Base-by-base conservation (phyloP, 176 grass and related monocot genomes). In the Cocos nucifera region DNA sequence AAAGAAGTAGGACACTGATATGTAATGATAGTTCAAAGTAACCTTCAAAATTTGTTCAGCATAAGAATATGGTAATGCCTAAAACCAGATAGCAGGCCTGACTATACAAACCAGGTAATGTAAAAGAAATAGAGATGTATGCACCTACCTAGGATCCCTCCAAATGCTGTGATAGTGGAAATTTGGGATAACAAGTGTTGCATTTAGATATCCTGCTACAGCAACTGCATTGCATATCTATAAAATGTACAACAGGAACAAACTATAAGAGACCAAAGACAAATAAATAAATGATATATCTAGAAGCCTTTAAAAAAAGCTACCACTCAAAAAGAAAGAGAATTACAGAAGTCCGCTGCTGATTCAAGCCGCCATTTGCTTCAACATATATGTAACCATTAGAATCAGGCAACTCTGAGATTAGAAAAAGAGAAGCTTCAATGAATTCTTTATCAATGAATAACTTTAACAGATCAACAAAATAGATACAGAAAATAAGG, bases 121-220 rank as follows among this genome's bases (percentile, higher is more conserved):
- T 14, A 44, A 9, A 44, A 44, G 35, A 44, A 2, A 44, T 44
- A 44, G 35, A 44, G 35, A 12, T 44, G 10, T 12, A 44, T 44
- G 35, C 10, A 44, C 35, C 75, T 53, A 98, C 93, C 93, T 98
- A 79, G 84, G 93, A 83, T 98, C 93, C 77, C 76, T 98, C 93
- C 93, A 98, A 62, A 98, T 92, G 67, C 93, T 98, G 81, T 98
- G 93, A 57, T 98, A 98, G 53, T 92, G 93, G 50, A 98, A 98
- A 75, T 92, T 86, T 44, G 93, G 93, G 21, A 98, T 92, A 26
- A 98, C 56, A 76, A 98, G 84, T 56, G 93, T 98, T 32, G 93
- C 93, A 59, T 98, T 98, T 29, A 98, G 77, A 89, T 85, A 98
- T 56, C 87, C 93, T 24, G 93, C 87, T 72, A 98, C 93, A 50